These are phyloP conservation scores for Paramecium caudatum DNA, from an alignment of 73 alveolate species.

Conservation along the genomic window DNA sequence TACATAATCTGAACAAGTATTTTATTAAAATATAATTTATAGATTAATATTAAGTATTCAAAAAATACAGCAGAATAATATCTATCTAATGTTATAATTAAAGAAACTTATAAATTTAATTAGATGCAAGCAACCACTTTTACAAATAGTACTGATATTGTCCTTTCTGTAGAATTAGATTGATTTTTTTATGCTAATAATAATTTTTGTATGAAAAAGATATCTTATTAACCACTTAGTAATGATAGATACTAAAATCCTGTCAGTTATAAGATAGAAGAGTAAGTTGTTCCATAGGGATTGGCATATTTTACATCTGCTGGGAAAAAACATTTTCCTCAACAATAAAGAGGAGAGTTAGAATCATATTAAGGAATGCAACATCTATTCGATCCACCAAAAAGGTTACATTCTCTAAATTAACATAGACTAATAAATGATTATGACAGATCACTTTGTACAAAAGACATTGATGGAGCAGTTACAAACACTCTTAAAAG, in stretches of 20 bases:
- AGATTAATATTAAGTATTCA: conserved; percentile 57
- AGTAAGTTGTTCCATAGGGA: conserved; percentile 31
- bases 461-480: conserved; percentile 69
- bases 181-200: conserved; percentile 42
- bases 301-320: conserved; percentile 12
- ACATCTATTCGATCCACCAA: conserved; percentile 54
- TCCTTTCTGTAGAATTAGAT: conserved; percentile 54
- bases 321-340: conserved; percentile 64
- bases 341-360: conserved; percentile 54
- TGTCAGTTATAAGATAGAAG: conserved; percentile 16
- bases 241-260: too few relatives aligned
- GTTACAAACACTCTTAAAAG: conserved; percentile 61
- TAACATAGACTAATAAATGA: neutral
- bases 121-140: conserved; percentile 14
- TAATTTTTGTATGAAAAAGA: conserved; percentile 20
- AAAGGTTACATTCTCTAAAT: neutral
- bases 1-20: conserved; percentile 31
- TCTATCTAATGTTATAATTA: neutral
- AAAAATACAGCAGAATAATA: conserved; percentile 16
- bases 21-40: neutral
- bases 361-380: conserved; percentile 2
- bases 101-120: conserved; percentile 25
- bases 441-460: conserved; percentile 27
- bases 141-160: conserved; percentile 39
- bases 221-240: neutral